Evolutionary conservation across 1,284 basidiomycete species (phyloP).

Genomic region (Moesziomyces sp.): DNA sequence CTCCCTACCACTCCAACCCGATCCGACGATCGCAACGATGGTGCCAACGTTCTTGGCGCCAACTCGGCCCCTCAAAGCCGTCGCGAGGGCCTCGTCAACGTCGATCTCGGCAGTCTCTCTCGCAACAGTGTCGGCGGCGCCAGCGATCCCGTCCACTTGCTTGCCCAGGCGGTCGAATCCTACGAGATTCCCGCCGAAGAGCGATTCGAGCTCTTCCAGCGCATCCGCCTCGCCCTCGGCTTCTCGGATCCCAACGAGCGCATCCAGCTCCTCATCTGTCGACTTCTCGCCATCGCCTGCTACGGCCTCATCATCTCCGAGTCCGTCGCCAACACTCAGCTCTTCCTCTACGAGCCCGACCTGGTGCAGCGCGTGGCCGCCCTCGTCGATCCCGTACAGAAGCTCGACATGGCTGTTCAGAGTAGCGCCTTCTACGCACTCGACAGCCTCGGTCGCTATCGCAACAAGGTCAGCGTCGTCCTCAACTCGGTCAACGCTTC

Average conservation of each 20-base stretch:
- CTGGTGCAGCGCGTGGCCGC: slow-evolving; percentile 70
- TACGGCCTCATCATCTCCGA: slow-evolving; percentile 73
- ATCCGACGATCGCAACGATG: slow-evolving; percentile 18
- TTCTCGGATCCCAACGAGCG: slow-evolving; percentile 76
- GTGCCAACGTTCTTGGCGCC: not conserved
- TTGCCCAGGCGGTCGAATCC: slow-evolving; percentile 79
- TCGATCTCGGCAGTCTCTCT: slow-evolving; percentile 46
- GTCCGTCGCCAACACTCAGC: slow-evolving; percentile 78
- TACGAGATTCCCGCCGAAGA: slow-evolving; percentile 82
- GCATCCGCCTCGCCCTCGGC: slow-evolving; percentile 81
- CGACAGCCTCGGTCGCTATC: slow-evolving; percentile 88
- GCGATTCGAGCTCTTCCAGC: slow-evolving; percentile 88
- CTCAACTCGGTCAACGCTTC: slow-evolving; percentile 91
- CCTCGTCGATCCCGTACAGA: slow-evolving; percentile 48
- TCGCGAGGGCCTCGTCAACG: slow-evolving; percentile 55
- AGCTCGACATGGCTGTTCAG: slow-evolving; percentile 69
- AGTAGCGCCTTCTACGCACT: slow-evolving; percentile 86
- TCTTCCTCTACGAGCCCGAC: slow-evolving; percentile 95
- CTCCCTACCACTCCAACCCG: slow-evolving; percentile 31
- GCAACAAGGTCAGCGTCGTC: slow-evolving; percentile 84
- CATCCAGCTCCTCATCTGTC: slow-evolving; percentile 81
- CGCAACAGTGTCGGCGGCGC: slow-evolving; percentile 17
- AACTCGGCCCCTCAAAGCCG: slow-evolving; percentile 8
- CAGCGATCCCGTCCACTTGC: slow-evolving; percentile 69
- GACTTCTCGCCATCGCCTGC: slow-evolving; percentile 87